A percentile compares a stretch with the other conserved stretches of the same genome.
These are phyloP conservation scores for Fomitopsis palustris DNA, from an alignment of 1,284 basidiomycete genomes.

Conservation along the genomic window DNA sequence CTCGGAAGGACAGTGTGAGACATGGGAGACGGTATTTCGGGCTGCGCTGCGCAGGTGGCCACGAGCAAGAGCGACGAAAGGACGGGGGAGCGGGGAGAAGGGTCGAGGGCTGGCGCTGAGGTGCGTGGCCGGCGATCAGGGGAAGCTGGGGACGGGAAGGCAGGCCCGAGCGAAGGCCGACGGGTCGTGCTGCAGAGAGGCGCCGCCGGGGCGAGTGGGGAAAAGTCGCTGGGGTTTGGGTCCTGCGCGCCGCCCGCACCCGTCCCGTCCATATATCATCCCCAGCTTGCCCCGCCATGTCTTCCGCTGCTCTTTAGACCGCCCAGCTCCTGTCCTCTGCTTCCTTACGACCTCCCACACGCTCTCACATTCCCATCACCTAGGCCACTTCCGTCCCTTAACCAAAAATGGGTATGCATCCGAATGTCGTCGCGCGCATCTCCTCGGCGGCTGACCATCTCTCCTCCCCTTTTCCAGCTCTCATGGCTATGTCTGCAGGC, in stretches of 20 bases:
- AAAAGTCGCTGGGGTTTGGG: conserved; percentile 6
- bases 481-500: conserved; percentile 29
- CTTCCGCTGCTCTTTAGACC: not conserved
- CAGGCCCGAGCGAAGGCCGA: conserved; percentile 1
- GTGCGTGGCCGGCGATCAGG: not conserved
- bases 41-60: not conserved
- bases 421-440: not conserved
- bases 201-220: conserved; percentile 4
- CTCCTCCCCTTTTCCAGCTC: conserved; percentile 17
- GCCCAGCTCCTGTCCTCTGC: not conserved
- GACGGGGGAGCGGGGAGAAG: not conserved
- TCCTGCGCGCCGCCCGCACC: not conserved
- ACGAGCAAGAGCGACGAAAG: not conserved
- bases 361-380: not conserved
- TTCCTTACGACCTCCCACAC: not conserved
- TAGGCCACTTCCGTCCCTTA: not conserved
- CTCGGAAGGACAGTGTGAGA: too few relatives aligned
- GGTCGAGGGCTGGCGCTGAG: not conserved
- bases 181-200: not conserved
- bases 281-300: not conserved
- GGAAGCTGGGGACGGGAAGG: not conserved
- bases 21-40: too few relatives aligned
- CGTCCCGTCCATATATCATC: not conserved
- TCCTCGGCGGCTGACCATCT: not conserved
- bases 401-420: conserved; percentile 20